These are phyloP conservation scores for Trypanosoma melophagium DNA, from an alignment of 208 protist genomes.

Conservation along the genomic window DNA sequence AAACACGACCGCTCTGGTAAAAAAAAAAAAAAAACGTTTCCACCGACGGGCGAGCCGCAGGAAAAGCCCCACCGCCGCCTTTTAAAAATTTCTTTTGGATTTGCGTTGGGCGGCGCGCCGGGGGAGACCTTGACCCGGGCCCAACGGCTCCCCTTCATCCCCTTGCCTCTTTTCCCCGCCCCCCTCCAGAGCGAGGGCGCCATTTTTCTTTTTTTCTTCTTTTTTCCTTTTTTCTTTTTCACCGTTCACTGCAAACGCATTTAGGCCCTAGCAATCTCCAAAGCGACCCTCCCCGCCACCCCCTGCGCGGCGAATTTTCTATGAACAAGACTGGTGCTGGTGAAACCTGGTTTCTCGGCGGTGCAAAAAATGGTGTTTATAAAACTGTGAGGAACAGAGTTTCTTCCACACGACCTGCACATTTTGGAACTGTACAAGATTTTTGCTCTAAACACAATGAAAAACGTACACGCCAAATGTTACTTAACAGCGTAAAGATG, in stretches of 20 bases:
- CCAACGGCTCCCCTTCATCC: too few species aligned
- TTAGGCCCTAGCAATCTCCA: too few species aligned
- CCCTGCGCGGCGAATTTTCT: neutral
- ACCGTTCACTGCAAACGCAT: too few species aligned
- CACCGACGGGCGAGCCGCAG: too few species aligned
- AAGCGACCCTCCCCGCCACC: too few species aligned
- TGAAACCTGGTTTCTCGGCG: slow-evolving; percentile 13
- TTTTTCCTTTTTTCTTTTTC: too few species aligned
- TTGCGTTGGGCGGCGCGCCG: too few species aligned
- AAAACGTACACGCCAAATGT: neutral
- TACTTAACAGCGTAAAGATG: slow-evolving; percentile 14
- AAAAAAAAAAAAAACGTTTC: too few species aligned
- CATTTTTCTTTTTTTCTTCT: neutral
- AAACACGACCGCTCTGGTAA: too few species aligned
- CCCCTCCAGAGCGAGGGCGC: too few species aligned
- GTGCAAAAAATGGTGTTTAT: neutral
- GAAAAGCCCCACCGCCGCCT: too few species aligned
- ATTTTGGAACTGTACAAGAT: slow-evolving; percentile 2
- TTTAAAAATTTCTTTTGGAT: too few species aligned
- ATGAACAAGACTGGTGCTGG: slow-evolving; percentile 7
- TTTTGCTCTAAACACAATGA: neutral
- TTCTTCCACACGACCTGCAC: neutral
- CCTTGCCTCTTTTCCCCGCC: neutral
- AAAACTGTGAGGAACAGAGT: neutral
- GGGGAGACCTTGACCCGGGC: neutral